Base-by-base conservation (phyloP, 305 asterid species). In the Salvia sclarea region DNA sequence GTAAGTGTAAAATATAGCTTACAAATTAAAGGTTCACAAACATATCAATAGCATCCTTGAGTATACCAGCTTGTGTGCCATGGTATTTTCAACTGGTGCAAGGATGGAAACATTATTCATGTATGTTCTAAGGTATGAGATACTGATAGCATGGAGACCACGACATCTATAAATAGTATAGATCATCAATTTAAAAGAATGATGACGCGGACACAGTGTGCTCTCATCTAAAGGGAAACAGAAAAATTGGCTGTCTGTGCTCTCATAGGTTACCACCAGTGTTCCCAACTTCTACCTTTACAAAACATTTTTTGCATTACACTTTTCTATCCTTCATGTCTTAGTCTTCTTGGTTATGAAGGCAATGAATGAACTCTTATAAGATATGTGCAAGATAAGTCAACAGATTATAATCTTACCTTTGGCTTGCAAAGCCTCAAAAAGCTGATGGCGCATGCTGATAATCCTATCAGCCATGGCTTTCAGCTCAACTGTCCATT, bases 381-480 rank as follows among this genome's bases (percentile, higher is more conserved):
- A 45, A 17, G 47, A 35, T 33, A 33, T 35, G 40, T 41, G 7
- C 13, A 47, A n/a, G 24, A n/a, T 8, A 43, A 33, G 38, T 16
- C 31, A 65, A 37, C 21, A 30, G 14, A 20, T 6, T 40, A 64
- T 4, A 3, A 67, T 70, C 70, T 49, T 79, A 87, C 97, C 92
- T 77, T 72, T 85, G 74, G 81, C 79, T 71, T 72, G 68, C 74
- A 90, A 68, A 69, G 94, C 85, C 76, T 84, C 85, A 59, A 83
- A 86, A 53, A 90, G 94, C 68, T 86, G 80, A 66, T 86, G 82
- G 75, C 97, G 88, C 97, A 90, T 90, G 77, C 84, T 84, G 74
- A 90, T 90, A 75, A 90, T 90, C 49, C 96, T 75, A 71, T 88
- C 92, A 54, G 97, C 97, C 97, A 90, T 88, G 56, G 87, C 89